These are phyloP conservation scores for Aspergillus sp. DNA, from an alignment of 2,329 filamentous ascomycete species.

Conservation along the genomic window DNA sequence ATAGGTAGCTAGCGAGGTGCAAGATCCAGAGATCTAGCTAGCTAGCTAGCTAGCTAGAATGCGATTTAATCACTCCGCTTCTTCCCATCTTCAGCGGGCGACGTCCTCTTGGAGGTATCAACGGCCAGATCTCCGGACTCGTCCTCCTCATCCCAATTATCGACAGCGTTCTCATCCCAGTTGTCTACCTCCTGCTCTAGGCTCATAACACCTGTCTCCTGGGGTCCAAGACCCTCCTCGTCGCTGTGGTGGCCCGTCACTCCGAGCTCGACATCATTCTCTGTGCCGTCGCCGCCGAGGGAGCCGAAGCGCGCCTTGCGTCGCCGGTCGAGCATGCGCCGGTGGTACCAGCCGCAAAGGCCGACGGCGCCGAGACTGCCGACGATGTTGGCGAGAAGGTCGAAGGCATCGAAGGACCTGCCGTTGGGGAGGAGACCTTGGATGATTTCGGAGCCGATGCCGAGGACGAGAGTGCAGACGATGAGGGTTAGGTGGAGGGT, in stretches of 20 bases:
- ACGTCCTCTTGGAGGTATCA: slow-evolving; percentile 25
- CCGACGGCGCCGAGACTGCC: slow-evolving; percentile 73
- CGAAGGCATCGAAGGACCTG: slow-evolving; percentile 73
- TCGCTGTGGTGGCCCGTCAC: slow-evolving; percentile 47
- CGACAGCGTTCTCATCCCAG: slow-evolving; percentile 84
- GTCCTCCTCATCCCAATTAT: slow-evolving; percentile 66
- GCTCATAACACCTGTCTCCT: slow-evolving; percentile 67
- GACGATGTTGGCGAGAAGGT: slow-evolving; percentile 83
- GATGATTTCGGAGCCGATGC: slow-evolving; percentile 61
- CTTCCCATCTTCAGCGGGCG: slow-evolving; percentile 26
- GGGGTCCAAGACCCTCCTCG: slow-evolving; percentile 45
- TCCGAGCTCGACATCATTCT: slow-evolving; percentile 73
- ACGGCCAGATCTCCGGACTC: slow-evolving; percentile 21
- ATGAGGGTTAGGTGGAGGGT: slow-evolving; percentile 80
- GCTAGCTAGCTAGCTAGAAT: not conserved
- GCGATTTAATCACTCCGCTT: slow-evolving; percentile 37
- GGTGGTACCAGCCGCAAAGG: slow-evolving; percentile 88
- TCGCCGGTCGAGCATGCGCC: slow-evolving; percentile 89
- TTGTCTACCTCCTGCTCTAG: slow-evolving; percentile 86
- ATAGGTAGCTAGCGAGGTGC: not conserved
- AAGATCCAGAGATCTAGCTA: not conserved
- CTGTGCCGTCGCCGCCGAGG: slow-evolving; percentile 55
- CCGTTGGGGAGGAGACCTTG: slow-evolving; percentile 69
- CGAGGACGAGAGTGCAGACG: slow-evolving; percentile 68
- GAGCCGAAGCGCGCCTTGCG: slow-evolving; percentile 72